These are phyloP conservation scores for Akanthomyces lecanii DNA, from an alignment of 2,329 filamentous ascomycete species.

Conservation along the genomic window DNA sequence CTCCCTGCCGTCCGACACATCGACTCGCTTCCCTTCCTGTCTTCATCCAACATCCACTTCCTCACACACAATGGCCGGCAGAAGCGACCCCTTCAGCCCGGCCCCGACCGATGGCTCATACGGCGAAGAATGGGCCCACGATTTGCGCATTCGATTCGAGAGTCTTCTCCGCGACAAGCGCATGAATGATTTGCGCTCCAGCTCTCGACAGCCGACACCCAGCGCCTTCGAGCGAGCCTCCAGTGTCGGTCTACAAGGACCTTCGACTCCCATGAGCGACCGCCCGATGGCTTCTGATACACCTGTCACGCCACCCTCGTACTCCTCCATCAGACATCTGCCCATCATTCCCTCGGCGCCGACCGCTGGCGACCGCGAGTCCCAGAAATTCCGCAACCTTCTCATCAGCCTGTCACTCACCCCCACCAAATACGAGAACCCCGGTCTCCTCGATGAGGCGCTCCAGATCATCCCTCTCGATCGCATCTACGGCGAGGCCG, in stretches of 20 bases:
- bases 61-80: constrained; percentile 35
- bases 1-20: constrained; percentile 3
- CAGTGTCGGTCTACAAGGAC: constrained; percentile 41
- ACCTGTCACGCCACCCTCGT: constrained; percentile 42
- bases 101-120: constrained; percentile 38
- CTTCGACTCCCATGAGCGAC: constrained; percentile 34
- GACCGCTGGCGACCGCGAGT: constrained; percentile 56
- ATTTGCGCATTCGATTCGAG: constrained; percentile 80
- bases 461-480: constrained; percentile 82
- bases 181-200: constrained; percentile 66
- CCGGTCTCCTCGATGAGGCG: constrained; percentile 87
- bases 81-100: constrained; percentile 31
- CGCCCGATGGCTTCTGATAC: constrained; percentile 46
- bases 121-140: constrained; percentile 72
- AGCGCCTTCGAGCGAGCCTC: constrained; percentile 46
- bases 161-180: constrained; percentile 80
- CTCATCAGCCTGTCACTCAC: constrained; percentile 82
- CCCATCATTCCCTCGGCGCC: constrained; percentile 68
- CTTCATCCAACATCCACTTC: not conserved
- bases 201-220: constrained; percentile 57
- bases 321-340: constrained; percentile 47
- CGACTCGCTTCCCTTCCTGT: not conserved
- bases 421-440: constrained; percentile 93
- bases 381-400: constrained; percentile 74
- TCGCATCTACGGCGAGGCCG: constrained; percentile 86